Base-by-base conservation (phyloP, 371 early-diverging fungal species). In the Parasitella parasitica region DNA sequence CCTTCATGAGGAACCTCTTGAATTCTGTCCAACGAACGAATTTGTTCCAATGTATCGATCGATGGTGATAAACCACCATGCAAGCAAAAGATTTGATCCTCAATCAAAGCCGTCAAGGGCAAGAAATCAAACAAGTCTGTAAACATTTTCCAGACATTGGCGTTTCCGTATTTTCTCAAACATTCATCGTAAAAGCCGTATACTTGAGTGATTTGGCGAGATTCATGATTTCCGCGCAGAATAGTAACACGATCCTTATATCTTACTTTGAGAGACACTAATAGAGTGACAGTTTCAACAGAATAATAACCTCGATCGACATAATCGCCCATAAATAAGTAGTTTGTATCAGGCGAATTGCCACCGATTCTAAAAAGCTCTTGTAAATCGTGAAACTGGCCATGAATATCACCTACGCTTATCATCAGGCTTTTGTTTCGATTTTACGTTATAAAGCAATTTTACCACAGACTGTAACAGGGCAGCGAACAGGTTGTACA, bases 1-100 rank as follows among this genome's bases (percentile, higher is more conserved):
- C 99, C 99, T 67, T 97, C 96, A 70, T 99, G 98, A 53, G 99
- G 99, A 54, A 99, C 94, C 83, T 99, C 99, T 76, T 97, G 96
- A 64, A 93, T 91, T 54, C 99, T 84, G 75, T 98, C 97, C 68
- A 99, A 94, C 15, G 94, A 93, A 30, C 97, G 88, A 58, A 99
- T 95, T 77, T 98, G 97, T 72, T 99, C 99, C 57, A 99, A 77
- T 58, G 97, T 98, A 56, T 96, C 84, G 64, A 99, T 89, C 59
- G 97, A 96, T 6, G 99, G 99, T 35, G 97, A 97, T 43, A 99
- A 84, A 36, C 99, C 99, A 43, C 99, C 99, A 69, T 99, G 99
- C 60, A 98, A 95, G 75, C 99, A 99, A 66, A 99, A 85, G 35
- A 97, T 94, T 72, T 80, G 80, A 57, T 80, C 74, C 52, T 77